Percentiles rank a stretch among this genome's conserved stretches.
Conservation (phyloP, 176 grass and related monocot species). For the Oryza punctata region DNA sequence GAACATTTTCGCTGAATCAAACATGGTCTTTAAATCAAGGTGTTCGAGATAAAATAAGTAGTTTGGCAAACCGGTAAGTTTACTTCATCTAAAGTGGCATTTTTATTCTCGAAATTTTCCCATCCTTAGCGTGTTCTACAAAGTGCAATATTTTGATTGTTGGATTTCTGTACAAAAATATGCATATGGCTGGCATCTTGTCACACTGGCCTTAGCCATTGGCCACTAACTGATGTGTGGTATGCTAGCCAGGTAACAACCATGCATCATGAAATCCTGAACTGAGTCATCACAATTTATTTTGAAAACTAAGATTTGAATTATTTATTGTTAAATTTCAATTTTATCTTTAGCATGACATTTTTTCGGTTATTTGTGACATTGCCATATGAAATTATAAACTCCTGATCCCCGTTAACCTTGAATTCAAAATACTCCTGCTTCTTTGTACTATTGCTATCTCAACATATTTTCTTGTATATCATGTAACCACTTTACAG, state of each 20-base stretch:
- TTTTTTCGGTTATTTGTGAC: not conserved
- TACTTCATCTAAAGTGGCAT: not conserved
- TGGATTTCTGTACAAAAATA: constrained; percentile 16
- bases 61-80: constrained; percentile 79
- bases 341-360: not conserved
- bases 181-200: not conserved
- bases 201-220: not conserved
- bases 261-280: not conserved
- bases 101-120: not conserved
- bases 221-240: not conserved
- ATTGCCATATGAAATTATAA: too few relatives aligned
- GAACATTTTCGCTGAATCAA: constrained; percentile 67
- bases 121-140: not conserved
- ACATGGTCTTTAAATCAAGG: constrained; percentile 59
- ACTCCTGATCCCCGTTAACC: not conserved
- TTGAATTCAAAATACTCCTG: not conserved
- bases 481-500: constrained; percentile 16
- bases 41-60: constrained; percentile 82
- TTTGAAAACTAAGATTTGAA: not conserved
- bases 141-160: not conserved
- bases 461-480: not conserved
- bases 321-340: not conserved
- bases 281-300: not conserved
- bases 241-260: not conserved
- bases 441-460: not conserved